A percentile compares a stretch with the other conserved stretches of the same genome.
phyloP scores from a whole-genome alignment of 2,329 filamentous ascomycete genomes.

The Phialocephala sp. region DNA sequence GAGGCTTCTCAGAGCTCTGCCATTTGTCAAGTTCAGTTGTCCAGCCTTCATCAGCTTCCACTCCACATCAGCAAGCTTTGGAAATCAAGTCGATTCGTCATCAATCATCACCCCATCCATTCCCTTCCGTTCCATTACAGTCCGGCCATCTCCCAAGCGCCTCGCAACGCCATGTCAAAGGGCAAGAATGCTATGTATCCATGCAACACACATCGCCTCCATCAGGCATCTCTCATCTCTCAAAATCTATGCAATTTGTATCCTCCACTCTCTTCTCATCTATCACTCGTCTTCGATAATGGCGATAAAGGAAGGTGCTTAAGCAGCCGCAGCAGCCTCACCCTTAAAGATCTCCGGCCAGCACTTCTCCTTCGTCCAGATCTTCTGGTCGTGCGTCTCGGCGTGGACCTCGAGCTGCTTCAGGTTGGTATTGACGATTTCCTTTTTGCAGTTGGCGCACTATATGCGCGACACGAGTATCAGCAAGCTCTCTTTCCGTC shows the following conservation, averaged over 20 bases:
- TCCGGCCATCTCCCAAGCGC: constrained; percentile 5
- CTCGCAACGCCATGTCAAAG: constrained; percentile 8
- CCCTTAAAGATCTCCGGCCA: constrained; percentile 51
- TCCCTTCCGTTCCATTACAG: constrained; percentile 4
- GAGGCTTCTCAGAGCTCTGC: neutral
- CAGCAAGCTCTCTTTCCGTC: neutral
- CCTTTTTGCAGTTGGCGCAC: constrained; percentile 58
- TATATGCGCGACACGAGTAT: constrained; percentile 32
- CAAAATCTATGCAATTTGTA: neutral
- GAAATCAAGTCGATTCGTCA: neutral
- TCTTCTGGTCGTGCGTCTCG: constrained; percentile 53
- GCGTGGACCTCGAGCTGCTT: constrained; percentile 60
- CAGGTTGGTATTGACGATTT: constrained; percentile 57
- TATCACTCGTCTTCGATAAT: neutral
- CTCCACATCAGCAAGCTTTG: neutral
- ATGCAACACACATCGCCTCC: neutral
- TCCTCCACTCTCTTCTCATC: neutral
- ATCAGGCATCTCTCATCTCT: neutral
- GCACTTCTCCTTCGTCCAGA: constrained; percentile 64
- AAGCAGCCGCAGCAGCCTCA: neutral
- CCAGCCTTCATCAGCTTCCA: neutral
- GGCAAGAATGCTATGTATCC: constrained; percentile 1
- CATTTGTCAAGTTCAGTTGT: neutral
- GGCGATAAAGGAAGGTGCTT: neutral
- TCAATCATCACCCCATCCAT: constrained; percentile 4